Evolutionary conservation across 2,329 filamentous ascomycete genomes (phyloP), one percentile per base, ranked within the genome.

Genomic region (Delphinella strobiligena): DNA sequence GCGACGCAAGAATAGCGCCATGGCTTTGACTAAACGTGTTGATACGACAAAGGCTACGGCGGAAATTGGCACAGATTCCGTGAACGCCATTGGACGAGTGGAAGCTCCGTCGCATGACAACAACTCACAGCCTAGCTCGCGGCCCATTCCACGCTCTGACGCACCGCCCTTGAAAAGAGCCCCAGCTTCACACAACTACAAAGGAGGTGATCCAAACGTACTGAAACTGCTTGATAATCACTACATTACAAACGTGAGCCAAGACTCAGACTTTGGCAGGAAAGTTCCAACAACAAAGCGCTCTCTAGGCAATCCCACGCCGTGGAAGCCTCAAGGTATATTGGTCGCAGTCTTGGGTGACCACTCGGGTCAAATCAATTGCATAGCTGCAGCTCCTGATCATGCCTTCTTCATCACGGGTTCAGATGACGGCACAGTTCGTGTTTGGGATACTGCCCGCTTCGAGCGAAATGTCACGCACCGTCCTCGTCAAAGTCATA

Each of bases 341-440:
- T 69, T 96, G 7, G 81, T 96, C 15, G 86, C 88, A 2, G 85
- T 85, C 1, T 87, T 96, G 53, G 78, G 83, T 1, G 91, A 98
- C 56, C 91, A 98, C 55, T 78, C 71, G 19, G 85, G 78, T 0
- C 75, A 84, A 5, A 76, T 96, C 47, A 94, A 82, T 53, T 77
- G 88, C 8, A 75, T 96, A 9, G 69, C 82, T 2, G 75, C 86
- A 5, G 80, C 91, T 2, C 86, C 89, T 1, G 91, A 98, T 54
- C 89, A 98, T 56, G 67, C 80, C 4, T 98, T 98, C 63, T 98
- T 98, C 60, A 72, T 95, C 41, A 96, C 91, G 1, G 89, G 80
- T 5, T 89, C 88, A 8, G 85, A 94, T 52, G 91, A 98, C 59
- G 85, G 91, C 2, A 78, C 75, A 5, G 84, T 95, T 41, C 93